Evolutionary conservation across 2,329 filamentous ascomycete genomes (phyloP), one percentile per base, ranked within the genome.

Genomic region (Fusarium temperatum): DNA sequence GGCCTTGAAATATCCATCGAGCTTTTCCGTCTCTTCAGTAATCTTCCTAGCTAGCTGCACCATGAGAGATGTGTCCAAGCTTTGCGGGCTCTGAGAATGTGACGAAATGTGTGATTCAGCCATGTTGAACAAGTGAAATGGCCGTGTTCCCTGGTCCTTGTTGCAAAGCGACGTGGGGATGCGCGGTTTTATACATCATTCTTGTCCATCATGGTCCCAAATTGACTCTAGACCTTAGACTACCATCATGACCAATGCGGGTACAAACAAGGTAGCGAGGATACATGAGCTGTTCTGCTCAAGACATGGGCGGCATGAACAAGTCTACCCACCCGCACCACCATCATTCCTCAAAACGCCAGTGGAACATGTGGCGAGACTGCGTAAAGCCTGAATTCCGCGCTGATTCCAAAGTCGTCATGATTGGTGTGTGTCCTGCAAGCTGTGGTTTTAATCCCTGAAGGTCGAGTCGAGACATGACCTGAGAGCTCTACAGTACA

Each of bases 21-120:
- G 77, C 74, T 84, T 88, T 68, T 85, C 84, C 1, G 87, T 86
- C 70, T 89, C 87, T 47, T 75, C 71, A 41, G 82, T 81, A 62
- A 89, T 89, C 53, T 81, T 86, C 55, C 81, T 82, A 6, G 87
- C 86, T n/a, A 89, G 79, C 32, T 80, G 78, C 20, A 85, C 73
- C 80, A 89, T 83, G 30, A 80, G 82, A 5, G 84, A 84, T 17
- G 82, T 77, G 8, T 64, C 54, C n/a, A 67, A 56, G 20, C 57
- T 68, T 45, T 47, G 71, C 24, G 72, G 69, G 73, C 68, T 73
- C 26, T 78, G 78, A n/a, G 84, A 77, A 80, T 80, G 81, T n/a
- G 82, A 80, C 22, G 80, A 80, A 24, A 82, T 70, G 70, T 77
- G 82, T 44, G 71, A 58, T 76, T 78, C 67, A 39, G 62, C 62